phyloP scores from a whole-genome alignment of 805 yeast species.

The Pichia ethanolica region DNA sequence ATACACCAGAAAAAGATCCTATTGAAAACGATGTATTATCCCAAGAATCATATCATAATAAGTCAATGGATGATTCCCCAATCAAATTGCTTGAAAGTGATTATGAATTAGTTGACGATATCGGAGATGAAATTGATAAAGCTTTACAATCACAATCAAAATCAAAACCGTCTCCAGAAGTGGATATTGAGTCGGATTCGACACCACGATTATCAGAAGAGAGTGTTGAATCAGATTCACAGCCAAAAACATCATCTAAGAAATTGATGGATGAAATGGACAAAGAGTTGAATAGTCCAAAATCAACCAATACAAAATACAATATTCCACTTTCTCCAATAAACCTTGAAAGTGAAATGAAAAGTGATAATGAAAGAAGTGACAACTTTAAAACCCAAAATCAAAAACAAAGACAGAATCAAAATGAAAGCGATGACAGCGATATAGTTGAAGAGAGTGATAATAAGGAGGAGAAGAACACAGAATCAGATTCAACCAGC shows the following conservation, averaged over 20 bases:
- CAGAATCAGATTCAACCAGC: too few species aligned
- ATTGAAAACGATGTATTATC: not conserved
- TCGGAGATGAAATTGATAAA: not conserved
- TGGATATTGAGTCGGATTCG: too few species aligned
- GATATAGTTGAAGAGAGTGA: too few species aligned
- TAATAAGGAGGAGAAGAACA: too few species aligned
- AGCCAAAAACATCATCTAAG: not conserved
- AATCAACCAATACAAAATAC: not conserved
- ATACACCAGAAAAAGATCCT: not conserved
- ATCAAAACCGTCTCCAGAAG: not conserved
- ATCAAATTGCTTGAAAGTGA: constrained; percentile 3
- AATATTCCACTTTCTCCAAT: not conserved
- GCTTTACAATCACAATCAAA: not conserved
- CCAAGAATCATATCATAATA: constrained; percentile 3
- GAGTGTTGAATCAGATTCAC: not conserved
- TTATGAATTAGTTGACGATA: not conserved
- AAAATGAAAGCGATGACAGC: too few species aligned
- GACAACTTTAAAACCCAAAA: not conserved
- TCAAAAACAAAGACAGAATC: too few species aligned
- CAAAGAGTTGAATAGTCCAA: not conserved
- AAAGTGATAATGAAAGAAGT: not conserved
- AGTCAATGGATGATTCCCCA: not conserved
- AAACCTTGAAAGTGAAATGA: not conserved
- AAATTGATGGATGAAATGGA: not conserved
- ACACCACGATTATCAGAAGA: too few species aligned